Percentiles rank a stretch among this genome's conserved stretches.
Conservation (phyloP, 345 rosid species). For the Lepidium aucheri region DNA sequence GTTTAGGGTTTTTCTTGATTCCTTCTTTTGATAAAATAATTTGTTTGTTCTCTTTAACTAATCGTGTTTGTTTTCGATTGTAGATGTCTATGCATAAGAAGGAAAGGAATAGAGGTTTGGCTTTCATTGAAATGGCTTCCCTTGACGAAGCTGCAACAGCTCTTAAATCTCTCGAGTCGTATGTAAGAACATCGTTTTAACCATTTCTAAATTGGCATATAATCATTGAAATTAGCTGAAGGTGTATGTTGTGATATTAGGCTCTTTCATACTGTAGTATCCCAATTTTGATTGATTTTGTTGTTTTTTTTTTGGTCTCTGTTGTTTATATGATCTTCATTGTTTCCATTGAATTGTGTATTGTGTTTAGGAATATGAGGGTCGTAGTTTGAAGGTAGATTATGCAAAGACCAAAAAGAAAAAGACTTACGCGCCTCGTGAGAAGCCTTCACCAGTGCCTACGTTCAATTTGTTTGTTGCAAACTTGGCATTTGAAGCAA, state of each 20-base stretch:
- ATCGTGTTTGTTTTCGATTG: background rate
- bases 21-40: background rate
- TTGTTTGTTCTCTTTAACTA: background rate
- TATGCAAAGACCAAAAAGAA: slow-evolving; percentile 53
- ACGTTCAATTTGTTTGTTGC: slow-evolving; percentile 66
- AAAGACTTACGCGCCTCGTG: slow-evolving; percentile 38
- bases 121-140: slow-evolving; percentile 69
- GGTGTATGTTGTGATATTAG: background rate
- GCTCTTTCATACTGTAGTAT: background rate
- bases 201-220: background rate
- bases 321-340: background rate
- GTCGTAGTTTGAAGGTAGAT: slow-evolving; percentile 49
- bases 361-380: slow-evolving; percentile 53
- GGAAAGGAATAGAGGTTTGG: slow-evolving; percentile 67
- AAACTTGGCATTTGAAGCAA: slow-evolving; percentile 60
- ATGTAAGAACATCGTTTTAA: slow-evolving; percentile 28
- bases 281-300: background rate
- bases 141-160: slow-evolving; percentile 67
- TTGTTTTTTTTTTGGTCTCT: background rate
- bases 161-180: slow-evolving; percentile 47
- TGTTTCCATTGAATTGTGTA: background rate
- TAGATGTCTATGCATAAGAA: slow-evolving; percentile 78
- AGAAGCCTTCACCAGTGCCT: slow-evolving; percentile 26
- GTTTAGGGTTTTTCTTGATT: slow-evolving; percentile 21
- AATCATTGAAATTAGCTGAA: background rate